phyloP scores from a whole-genome alignment of 352 stramenopile genomes.

The Phytopythium oedochilum region DNA sequence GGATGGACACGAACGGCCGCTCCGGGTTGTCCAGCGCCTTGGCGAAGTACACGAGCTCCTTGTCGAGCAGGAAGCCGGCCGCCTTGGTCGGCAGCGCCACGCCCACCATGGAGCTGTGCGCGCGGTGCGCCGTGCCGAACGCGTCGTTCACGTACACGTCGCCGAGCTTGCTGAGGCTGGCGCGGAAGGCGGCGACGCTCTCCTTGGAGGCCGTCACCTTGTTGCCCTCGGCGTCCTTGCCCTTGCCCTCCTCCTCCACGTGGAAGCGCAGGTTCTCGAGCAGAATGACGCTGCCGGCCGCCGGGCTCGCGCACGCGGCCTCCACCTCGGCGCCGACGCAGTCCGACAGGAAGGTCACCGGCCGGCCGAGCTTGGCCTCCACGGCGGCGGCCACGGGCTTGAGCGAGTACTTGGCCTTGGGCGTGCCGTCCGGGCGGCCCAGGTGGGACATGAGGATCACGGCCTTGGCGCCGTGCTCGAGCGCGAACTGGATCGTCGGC shows the following conservation, averaged over 20 bases:
- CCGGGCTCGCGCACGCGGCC: constrained; percentile 56
- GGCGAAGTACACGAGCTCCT: constrained; percentile 99
- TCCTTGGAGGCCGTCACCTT: constrained; percentile 92
- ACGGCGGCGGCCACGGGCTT: constrained; percentile 92
- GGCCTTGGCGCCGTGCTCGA: constrained; percentile 96
- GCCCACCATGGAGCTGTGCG: constrained; percentile 98
- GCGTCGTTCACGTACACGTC: constrained; percentile 99
- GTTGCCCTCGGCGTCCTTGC: constrained; percentile 38
- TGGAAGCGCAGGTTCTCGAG: constrained; percentile 99
- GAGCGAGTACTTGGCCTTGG: constrained; percentile 95
- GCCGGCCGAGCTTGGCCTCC: constrained; percentile 86
- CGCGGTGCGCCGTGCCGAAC: constrained; percentile 98
- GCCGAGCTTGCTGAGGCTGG: constrained; percentile 88
- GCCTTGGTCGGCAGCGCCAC: constrained; percentile 88
- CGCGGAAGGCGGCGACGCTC: constrained; percentile 70
- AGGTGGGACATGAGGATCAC: constrained; percentile 33
- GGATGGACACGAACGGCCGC: constrained; percentile 96
- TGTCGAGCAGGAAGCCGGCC: constrained; percentile 97
- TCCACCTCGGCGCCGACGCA: constrained; percentile 93
- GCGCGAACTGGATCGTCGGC: constrained; percentile 96
- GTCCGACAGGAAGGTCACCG: constrained; percentile 94
- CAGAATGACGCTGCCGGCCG: constrained; percentile 89
- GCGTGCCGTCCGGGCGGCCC: constrained; percentile 87
- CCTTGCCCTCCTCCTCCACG: constrained; percentile 90
- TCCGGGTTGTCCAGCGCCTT: constrained; percentile 97